Evolutionary conservation across 768 basidiomycete genomes (phyloP).

Genomic region (Lactarius hengduanensis): DNA sequence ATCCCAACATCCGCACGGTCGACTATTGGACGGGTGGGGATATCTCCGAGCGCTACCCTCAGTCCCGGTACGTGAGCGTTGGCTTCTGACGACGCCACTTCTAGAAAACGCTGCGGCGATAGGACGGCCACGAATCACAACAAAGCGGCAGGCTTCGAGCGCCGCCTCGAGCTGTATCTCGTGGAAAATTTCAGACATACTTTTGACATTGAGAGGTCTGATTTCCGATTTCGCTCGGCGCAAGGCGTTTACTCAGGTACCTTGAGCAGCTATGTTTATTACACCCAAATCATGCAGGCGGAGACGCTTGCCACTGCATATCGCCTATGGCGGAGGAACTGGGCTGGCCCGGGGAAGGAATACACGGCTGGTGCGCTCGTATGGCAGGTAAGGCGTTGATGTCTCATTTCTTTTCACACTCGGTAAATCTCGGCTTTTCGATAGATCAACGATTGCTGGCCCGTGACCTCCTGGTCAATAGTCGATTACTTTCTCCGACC

Average conservation of each 20-base stretch:
- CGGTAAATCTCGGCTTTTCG: neutral
- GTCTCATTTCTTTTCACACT: neutral
- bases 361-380: conserved; percentile 90
- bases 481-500: conserved; percentile 92
- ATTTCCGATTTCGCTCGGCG: conserved; percentile 10
- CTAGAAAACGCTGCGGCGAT: conserved; percentile 3
- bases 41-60: conserved; percentile 73
- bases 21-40: conserved; percentile 87
- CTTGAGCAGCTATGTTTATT: conserved; percentile 74
- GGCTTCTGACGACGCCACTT: neutral
- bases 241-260: conserved; percentile 14
- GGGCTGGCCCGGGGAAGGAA: conserved; percentile 82
- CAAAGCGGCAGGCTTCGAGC: conserved; percentile 87
- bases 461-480: conserved; percentile 91
- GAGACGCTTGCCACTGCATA: conserved; percentile 88
- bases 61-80: conserved; percentile 60
- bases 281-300: conserved; percentile 95
- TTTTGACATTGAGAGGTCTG: conserved; percentile 81
- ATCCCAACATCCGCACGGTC: conserved; percentile 84
- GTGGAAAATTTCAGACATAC: conserved; percentile 92
- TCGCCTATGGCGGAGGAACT: conserved; percentile 88
- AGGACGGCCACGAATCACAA: conserved; percentile 81
- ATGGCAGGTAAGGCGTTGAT: conserved; percentile 70
- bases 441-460: conserved; percentile 92
- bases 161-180: conserved; percentile 86